These are phyloP conservation scores for Tricholoma flavovirens DNA, from an alignment of 768 basidiomycete genomes.

Conservation along the genomic window DNA sequence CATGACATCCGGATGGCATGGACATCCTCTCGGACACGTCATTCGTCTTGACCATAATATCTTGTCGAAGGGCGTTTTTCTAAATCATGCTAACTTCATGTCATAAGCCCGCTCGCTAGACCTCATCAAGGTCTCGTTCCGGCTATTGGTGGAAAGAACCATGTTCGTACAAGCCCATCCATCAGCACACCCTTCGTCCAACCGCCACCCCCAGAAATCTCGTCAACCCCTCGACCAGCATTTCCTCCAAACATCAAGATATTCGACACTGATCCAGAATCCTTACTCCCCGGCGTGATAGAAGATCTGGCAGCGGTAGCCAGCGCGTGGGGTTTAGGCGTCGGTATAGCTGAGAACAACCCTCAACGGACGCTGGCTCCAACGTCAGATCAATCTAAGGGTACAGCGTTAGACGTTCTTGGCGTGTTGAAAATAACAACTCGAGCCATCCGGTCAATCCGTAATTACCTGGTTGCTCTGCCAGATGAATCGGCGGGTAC, in stretches of 20 bases:
- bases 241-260: slow-evolving; percentile 56
- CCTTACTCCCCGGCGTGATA: slow-evolving; percentile 69
- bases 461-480: slow-evolving; percentile 78
- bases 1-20: too few species aligned
- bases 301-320: slow-evolving; percentile 65
- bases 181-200: slow-evolving; percentile 50
- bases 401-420: slow-evolving; percentile 52
- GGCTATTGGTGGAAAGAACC: slow-evolving; percentile 60
- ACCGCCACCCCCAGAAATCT: slow-evolving; percentile 63
- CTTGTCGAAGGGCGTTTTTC: background rate
- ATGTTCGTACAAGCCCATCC: slow-evolving; percentile 37
- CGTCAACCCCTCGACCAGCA: slow-evolving; percentile 36
- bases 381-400: background rate
- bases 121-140: slow-evolving; percentile 62
- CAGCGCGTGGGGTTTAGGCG: slow-evolving; percentile 53
- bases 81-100: slow-evolving; percentile 7
- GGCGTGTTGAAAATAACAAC: slow-evolving; percentile 74
- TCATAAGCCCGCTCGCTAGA: slow-evolving; percentile 38
- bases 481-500: slow-evolving; percentile 67
- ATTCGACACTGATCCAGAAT: slow-evolving; percentile 70
- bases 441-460: slow-evolving; percentile 71
- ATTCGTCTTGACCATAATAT: background rate
- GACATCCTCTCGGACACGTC: background rate
- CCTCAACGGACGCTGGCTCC: background rate
- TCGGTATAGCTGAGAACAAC: slow-evolving; percentile 13